Percentiles rank a stretch among this genome's conserved stretches.
Evolutionary conservation across 1,284 basidiomycete species (phyloP).

Genomic region (Cystobasidium slooffiae): DNA sequence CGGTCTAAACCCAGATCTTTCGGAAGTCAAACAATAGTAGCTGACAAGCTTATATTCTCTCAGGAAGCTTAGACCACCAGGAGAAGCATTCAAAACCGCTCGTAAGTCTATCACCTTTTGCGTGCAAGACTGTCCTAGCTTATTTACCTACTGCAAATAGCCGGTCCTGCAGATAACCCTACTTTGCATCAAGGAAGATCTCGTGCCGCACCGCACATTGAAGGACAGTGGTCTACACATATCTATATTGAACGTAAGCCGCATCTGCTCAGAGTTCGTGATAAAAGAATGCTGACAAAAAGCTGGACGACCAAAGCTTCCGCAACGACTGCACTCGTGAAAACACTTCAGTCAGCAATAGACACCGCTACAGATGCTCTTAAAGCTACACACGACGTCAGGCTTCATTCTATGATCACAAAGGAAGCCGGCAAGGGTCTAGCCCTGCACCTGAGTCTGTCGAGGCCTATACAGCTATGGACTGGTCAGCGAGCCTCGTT

Average conservation of each 20-base stretch:
- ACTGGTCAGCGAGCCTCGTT: conserved; percentile 73
- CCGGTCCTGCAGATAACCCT: conserved; percentile 24
- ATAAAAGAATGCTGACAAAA: neutral
- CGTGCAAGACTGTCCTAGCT: neutral
- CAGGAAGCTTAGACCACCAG: conserved; percentile 28
- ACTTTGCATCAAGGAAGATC: conserved; percentile 66
- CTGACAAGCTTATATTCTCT: neutral
- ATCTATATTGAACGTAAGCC: conserved; percentile 64
- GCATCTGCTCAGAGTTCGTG: neutral
- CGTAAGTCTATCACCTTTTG: neutral
- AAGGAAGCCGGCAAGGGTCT: neutral
- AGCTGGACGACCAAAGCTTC: neutral
- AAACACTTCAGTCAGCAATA: neutral
- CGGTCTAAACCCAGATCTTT: neutral
- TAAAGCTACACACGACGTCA: neutral
- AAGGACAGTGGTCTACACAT: conserved; percentile 76
- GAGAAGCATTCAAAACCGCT: conserved; percentile 1
- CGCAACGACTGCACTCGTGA: neutral
- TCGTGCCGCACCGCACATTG: conserved; percentile 72
- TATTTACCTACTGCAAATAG: neutral
- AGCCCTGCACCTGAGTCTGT: conserved; percentile 68
- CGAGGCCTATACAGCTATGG: conserved; percentile 74
- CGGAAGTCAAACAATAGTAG: neutral
- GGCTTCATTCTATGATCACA: neutral
- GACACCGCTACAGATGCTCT: neutral